These are phyloP conservation scores for Bruguiera gymnorhiza DNA, from an alignment of 345 rosid genomes.

Conservation along the genomic window DNA sequence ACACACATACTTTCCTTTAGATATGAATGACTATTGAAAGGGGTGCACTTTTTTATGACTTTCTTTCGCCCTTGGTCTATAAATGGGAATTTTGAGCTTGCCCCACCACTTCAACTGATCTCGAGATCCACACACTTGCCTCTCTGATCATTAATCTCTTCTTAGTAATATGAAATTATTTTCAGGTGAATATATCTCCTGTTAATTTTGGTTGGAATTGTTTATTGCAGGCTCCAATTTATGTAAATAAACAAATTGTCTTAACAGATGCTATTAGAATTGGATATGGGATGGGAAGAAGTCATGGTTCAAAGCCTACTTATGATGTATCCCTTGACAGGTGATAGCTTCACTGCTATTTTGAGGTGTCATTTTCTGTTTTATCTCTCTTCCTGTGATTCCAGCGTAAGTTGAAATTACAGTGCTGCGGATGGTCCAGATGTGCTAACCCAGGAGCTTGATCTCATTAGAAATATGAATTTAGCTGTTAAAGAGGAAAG, in stretches of 20 bases:
- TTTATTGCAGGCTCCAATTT: slow-evolving; percentile 73
- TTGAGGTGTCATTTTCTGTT: slow-evolving; percentile 1
- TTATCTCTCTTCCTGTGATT: slow-evolving; percentile 15
- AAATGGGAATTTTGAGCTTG: too few species aligned
- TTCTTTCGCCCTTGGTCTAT: too few species aligned
- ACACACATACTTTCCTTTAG: too few species aligned
- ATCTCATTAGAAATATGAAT: slow-evolving; percentile 57
- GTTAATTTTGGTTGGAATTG: slow-evolving; percentile 16
- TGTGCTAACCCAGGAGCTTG: slow-evolving; percentile 64
- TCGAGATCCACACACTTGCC: neutral
- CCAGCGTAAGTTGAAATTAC: slow-evolving; percentile 30
- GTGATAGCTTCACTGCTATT: slow-evolving; percentile 26
- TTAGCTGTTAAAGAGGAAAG: slow-evolving; percentile 77
- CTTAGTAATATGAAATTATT: neutral
- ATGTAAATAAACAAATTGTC: slow-evolving; percentile 72
- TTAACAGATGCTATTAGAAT: slow-evolving; percentile 70
- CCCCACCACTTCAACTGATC: neutral
- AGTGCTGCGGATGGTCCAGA: slow-evolving; percentile 86
- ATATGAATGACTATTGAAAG: too few species aligned
- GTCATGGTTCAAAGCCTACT: slow-evolving; percentile 42
- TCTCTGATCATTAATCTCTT: neutral
- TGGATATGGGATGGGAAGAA: slow-evolving; percentile 60
- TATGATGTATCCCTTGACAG: slow-evolving; percentile 84
- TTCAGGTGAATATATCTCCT: slow-evolving; percentile 7
- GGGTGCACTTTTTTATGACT: too few species aligned